Percentiles rank a stretch among this genome's conserved stretches.
These are phyloP conservation scores for Onygena corvina DNA, from an alignment of 2,329 filamentous ascomycete species.

Conservation along the genomic window DNA sequence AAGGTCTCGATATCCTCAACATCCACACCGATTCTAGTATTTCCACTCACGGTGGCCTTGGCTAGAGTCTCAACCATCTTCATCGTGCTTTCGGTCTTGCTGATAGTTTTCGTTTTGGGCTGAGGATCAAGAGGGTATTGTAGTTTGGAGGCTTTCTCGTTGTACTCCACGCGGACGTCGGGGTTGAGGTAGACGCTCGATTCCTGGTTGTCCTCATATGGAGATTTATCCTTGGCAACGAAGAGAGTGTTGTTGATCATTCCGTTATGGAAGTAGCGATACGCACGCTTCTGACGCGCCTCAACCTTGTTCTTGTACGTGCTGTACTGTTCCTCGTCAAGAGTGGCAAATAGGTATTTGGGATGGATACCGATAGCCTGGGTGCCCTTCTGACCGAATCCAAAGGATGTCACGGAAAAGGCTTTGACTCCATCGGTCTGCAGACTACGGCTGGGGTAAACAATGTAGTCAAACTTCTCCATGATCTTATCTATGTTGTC, in stretches of 20 bases:
- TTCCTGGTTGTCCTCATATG: constrained; percentile 81
- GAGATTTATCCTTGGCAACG: constrained; percentile 82
- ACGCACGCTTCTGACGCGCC: constrained; percentile 93
- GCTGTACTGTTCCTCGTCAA: constrained; percentile 72
- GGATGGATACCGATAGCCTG: constrained; percentile 96
- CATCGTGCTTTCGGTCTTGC: constrained; percentile 53
- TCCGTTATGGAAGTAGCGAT: constrained; percentile 96
- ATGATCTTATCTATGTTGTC: constrained; percentile 94
- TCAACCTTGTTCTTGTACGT: constrained; percentile 80
- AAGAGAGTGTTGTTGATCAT: constrained; percentile 97
- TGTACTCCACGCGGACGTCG: constrained; percentile 66
- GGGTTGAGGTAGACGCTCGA: constrained; percentile 87
- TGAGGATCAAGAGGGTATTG: constrained; percentile 59
- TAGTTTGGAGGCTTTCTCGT: constrained; percentile 77
- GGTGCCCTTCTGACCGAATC: constrained; percentile 97
- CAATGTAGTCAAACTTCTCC: constrained; percentile 96
- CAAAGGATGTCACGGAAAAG: constrained; percentile 97
- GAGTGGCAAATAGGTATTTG: constrained; percentile 87
- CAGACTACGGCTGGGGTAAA: constrained; percentile 87
- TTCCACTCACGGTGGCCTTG: constrained; percentile 46
- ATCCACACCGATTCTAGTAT: constrained; percentile 82
- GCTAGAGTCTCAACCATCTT: constrained; percentile 69
- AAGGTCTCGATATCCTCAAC: constrained; percentile 79
- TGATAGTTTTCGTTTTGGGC: constrained; percentile 42
- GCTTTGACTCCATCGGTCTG: constrained; percentile 98